Evolutionary conservation across 805 yeast species (phyloP).

Genomic region (Metschnikowia santaceciliae): DNA sequence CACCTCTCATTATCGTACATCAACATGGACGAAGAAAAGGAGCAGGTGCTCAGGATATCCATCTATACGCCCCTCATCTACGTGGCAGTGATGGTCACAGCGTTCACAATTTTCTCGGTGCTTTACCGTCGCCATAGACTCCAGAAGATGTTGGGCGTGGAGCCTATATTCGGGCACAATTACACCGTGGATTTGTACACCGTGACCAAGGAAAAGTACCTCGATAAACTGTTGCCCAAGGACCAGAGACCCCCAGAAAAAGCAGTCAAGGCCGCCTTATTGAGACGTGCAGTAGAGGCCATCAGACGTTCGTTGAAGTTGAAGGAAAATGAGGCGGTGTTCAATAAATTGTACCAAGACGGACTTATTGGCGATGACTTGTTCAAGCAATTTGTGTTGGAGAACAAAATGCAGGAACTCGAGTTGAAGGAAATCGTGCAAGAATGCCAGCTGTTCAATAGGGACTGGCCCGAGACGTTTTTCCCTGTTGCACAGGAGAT

Average conservation of each 20-base stretch:
- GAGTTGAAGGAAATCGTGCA: conserved; percentile 73
- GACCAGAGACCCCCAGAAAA: conserved; percentile 66
- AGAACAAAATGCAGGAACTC: conserved; percentile 71
- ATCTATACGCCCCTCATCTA: conserved; percentile 69
- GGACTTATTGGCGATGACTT: conserved; percentile 92
- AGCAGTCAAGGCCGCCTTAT: conserved; percentile 58
- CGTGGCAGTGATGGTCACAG: conserved; percentile 61
- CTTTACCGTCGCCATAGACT: conserved; percentile 58
- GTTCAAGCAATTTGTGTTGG: conserved; percentile 74
- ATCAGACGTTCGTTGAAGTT: conserved; percentile 77
- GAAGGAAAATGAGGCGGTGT: conserved; percentile 70
- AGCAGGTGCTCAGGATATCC: conserved; percentile 32
- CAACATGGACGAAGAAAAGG: conserved; percentile 18
- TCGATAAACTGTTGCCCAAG: conserved; percentile 35
- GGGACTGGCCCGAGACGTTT: conserved; percentile 76
- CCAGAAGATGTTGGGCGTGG: conserved; percentile 50
- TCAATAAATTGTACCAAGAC: conserved; percentile 70
- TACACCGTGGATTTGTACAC: conserved; percentile 60
- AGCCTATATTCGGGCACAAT: conserved; percentile 72
- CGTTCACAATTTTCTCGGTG: conserved; percentile 66
- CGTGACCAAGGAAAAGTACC: conserved; percentile 48
- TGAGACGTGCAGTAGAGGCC: conserved; percentile 75
- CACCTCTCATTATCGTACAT: no score
- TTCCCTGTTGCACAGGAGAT: conserved; percentile 83
- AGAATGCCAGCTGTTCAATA: conserved; percentile 70